Conservation (phyloP, 2,329 filamentous ascomycete species). For the Pseudogymnoascus sp. region DNA sequence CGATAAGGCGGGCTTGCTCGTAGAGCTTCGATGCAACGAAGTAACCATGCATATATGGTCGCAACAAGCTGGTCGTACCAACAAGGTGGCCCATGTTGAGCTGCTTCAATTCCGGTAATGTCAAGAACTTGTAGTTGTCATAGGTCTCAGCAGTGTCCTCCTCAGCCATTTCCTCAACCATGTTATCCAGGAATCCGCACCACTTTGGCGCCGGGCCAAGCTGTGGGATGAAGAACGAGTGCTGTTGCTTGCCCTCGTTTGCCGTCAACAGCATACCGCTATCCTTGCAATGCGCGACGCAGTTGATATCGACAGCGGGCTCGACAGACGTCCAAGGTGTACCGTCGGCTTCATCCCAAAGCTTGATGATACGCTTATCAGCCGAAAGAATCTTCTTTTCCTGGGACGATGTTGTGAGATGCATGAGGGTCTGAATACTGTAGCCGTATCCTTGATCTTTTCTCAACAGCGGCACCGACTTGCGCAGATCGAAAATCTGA, state of each 20-base stretch:
- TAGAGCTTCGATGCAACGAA: constrained; percentile 94
- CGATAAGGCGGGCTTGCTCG: constrained; percentile 86
- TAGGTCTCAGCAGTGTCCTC: constrained; percentile 72
- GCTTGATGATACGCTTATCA: constrained; percentile 94
- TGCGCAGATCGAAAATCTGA: constrained; percentile 85
- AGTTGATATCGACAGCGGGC: constrained; percentile 88
- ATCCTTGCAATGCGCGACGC: constrained; percentile 85
- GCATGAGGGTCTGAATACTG: constrained; percentile 75
- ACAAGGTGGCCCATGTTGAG: constrained; percentile 84
- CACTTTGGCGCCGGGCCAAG: constrained; percentile 88
- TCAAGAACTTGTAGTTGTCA: constrained; percentile 99
- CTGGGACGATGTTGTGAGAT: constrained; percentile 62
- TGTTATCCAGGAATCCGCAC: constrained; percentile 94
- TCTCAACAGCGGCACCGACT: constrained; percentile 73
- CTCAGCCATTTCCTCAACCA: constrained; percentile 98
- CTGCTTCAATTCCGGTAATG: constrained; percentile 72
- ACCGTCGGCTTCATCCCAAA: constrained; percentile 80
- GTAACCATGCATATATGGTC: constrained; percentile 98
- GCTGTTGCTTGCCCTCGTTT: constrained; percentile 92
- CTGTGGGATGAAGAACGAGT: constrained; percentile 91
- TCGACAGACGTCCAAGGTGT: constrained; percentile 93
- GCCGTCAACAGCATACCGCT: constrained; percentile 94
- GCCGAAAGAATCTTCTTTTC: constrained; percentile 84
- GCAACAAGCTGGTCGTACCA: constrained; percentile 78
- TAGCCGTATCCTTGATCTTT: constrained; percentile 97